These are phyloP conservation scores for Aspergillus pseudotamarii DNA, from an alignment of 2,329 filamentous ascomycete species.

Conservation along the genomic window DNA sequence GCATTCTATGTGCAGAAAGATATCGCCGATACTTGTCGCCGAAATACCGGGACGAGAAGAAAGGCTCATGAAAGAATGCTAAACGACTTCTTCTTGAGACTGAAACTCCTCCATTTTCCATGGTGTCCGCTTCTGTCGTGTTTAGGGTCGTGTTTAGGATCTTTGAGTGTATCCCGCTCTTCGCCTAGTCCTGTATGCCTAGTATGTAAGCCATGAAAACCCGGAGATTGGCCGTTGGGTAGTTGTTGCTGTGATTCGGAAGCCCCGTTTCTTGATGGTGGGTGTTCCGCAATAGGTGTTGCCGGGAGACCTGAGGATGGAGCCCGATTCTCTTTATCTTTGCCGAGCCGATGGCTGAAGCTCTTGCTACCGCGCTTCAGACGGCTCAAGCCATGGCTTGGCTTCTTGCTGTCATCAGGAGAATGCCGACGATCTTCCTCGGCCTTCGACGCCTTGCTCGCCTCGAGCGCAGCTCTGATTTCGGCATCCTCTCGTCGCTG, in stretches of 20 bases:
- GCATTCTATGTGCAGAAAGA: conserved; percentile 33
- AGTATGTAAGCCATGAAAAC: conserved; percentile 5
- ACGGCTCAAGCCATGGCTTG: conserved; percentile 59
- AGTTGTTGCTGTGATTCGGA: conserved; percentile 16
- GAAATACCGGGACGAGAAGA: conserved; percentile 4
- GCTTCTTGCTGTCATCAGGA: conserved; percentile 46
- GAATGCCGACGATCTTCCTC: conserved; percentile 51
- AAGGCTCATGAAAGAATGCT: conserved; percentile 32
- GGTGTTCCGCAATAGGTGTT: conserved; percentile 24
- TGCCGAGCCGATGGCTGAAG: conserved; percentile 69
- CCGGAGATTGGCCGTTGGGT: conserved; percentile 8
- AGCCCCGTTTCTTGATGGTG: conserved; percentile 12
- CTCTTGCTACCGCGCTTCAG: conserved; percentile 76
- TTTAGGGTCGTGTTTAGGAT: conserved; percentile 24
- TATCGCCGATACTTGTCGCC: conserved; percentile 5
- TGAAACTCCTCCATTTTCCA: conserved; percentile 45
- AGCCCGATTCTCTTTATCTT: conserved; percentile 40
- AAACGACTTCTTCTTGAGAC: conserved; percentile 48
- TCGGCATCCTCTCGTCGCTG: conserved; percentile 61
- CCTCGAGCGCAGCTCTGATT: conserved; percentile 64
- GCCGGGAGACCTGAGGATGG: conserved; percentile 30
- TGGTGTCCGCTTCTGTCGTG: conserved; percentile 20
- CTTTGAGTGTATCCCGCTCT: conserved; percentile 24
- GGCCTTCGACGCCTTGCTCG: conserved; percentile 64
- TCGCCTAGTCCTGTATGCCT: conserved; percentile 21